Evolutionary conservation across 768 basidiomycete species (phyloP).

Genomic region (Crucibulum laeve): DNA sequence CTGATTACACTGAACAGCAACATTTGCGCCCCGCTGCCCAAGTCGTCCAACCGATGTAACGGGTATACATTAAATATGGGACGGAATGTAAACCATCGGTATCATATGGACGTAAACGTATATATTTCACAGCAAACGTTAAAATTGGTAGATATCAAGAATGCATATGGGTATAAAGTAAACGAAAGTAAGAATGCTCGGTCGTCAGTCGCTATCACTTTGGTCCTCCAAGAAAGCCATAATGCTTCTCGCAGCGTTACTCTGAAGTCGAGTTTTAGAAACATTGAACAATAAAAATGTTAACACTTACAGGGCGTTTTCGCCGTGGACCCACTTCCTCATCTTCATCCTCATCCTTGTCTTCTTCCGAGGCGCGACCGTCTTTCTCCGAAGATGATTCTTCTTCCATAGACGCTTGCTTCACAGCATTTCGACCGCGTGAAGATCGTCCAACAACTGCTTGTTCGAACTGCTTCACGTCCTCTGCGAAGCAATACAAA

Average conservation of each 20-base stretch:
- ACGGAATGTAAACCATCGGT: too few relatives aligned
- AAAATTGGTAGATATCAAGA: not conserved
- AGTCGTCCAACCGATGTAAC: slow-evolving; percentile 27
- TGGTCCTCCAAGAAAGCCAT: slow-evolving; percentile 71
- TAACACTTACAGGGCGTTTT: slow-evolving; percentile 37
- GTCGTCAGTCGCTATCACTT: slow-evolving; percentile 54
- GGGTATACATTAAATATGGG: too few relatives aligned
- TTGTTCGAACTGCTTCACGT: slow-evolving; percentile 68
- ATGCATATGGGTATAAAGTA: slow-evolving; percentile 1
- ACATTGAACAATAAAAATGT: not conserved
- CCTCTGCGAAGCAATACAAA: slow-evolving; percentile 41
- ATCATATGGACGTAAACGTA: too few relatives aligned
- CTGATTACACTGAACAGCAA: slow-evolving; percentile 35
- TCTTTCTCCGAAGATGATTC: slow-evolving; percentile 12
- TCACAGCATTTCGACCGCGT: slow-evolving; percentile 1
- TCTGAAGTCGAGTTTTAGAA: slow-evolving; percentile 15
- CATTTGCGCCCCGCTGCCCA: slow-evolving; percentile 21
- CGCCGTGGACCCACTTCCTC: slow-evolving; percentile 21
- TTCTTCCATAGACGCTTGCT: not conserved
- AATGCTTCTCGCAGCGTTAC: slow-evolving; percentile 53
- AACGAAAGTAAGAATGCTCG: not conserved
- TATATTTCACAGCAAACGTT: not conserved
- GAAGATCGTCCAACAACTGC: slow-evolving; percentile 32
- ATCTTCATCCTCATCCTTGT: slow-evolving; percentile 18
- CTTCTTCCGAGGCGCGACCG: slow-evolving; percentile 9